Evolutionary conservation across 495 filamentous ascomycete species (phyloP).

Genomic region (Talaromyces wortmannii): DNA sequence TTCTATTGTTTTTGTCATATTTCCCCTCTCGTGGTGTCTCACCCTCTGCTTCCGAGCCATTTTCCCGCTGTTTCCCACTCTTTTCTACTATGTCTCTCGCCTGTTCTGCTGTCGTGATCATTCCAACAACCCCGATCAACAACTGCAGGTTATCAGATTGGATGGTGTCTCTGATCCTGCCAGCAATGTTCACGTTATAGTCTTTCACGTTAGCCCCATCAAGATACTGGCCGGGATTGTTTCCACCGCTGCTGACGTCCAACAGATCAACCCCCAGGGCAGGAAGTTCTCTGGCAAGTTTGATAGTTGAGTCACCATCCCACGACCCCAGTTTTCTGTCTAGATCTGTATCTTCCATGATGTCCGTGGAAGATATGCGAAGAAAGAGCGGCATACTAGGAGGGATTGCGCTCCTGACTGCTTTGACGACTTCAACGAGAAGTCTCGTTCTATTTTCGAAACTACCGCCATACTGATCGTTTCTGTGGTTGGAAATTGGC

Average conservation of each 20-base stretch:
- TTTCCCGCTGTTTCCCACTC: not conserved
- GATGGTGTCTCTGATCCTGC: constrained; percentile 26
- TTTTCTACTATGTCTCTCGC: constrained; percentile 33
- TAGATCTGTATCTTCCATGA: constrained; percentile 35
- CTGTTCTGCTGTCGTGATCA: constrained; percentile 37
- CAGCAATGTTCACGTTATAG: constrained; percentile 40
- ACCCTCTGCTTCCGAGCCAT: not conserved
- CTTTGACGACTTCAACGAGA: constrained; percentile 41
- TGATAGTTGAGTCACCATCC: constrained; percentile 39
- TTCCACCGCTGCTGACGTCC: constrained; percentile 49
- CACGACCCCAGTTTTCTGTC: constrained; percentile 23
- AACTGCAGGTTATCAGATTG: constrained; percentile 29
- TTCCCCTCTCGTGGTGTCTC: too few species aligned
- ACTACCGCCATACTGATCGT: constrained; percentile 47
- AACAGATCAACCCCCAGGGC: constrained; percentile 49
- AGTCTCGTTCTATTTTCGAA: constrained; percentile 48
- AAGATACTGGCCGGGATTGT: constrained; percentile 35
- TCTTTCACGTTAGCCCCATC: constrained; percentile 42
- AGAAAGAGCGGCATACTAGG: constrained; percentile 54
- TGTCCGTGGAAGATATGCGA: constrained; percentile 46
- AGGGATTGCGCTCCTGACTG: constrained; percentile 40
- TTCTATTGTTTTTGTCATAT: not conserved
- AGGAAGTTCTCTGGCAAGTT: constrained; percentile 35
- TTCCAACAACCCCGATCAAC: constrained; percentile 42
- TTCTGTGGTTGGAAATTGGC: constrained; percentile 47